A percentile compares a stretch with the other conserved stretches of the same genome.
Conservation (phyloP, 2,329 filamentous ascomycete genomes). For the Magnaporthiopsis rhizophila region DNA sequence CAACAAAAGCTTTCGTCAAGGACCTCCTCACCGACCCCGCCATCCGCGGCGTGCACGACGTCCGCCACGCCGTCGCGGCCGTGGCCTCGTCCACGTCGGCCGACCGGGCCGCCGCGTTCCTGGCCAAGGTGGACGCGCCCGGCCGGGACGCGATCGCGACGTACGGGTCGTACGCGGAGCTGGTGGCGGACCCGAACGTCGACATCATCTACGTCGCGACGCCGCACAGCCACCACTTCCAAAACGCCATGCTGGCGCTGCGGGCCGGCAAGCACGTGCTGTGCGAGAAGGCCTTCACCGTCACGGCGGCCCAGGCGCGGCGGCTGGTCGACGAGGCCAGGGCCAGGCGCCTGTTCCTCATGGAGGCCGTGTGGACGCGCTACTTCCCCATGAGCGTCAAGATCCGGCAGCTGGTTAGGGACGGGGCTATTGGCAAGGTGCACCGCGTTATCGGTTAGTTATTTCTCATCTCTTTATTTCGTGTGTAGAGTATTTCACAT, state of each 20-base stretch:
- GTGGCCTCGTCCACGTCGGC: conserved; percentile 71
- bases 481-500: too few species aligned
- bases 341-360: conserved; percentile 66
- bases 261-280: conserved; percentile 81
- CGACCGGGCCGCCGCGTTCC: conserved; percentile 62
- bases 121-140: conserved; percentile 62
- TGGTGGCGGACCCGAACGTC: conserved; percentile 69
- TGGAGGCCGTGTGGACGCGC: conserved; percentile 86
- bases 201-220: conserved; percentile 87
- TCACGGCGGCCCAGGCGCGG: conserved; percentile 69
- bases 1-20: conserved; percentile 52
- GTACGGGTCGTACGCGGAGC: conserved; percentile 75
- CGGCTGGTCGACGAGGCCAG: conserved; percentile 64
- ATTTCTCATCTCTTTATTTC: too few species aligned
- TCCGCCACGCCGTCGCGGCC: conserved; percentile 70
- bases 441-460: conserved; percentile 47
- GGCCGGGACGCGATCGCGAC: conserved; percentile 48
- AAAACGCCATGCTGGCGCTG: conserved; percentile 79
- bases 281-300: conserved; percentile 85
- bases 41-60: conserved; percentile 59
- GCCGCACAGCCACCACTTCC: conserved; percentile 88
- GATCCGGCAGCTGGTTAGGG: conserved; percentile 55
- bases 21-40: conserved; percentile 71
- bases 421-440: conserved; percentile 50
- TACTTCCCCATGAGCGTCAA: conserved; percentile 80